Base-by-base conservation (phyloP, 2,329 filamentous ascomycete genomes). In the Cryphonectria radicalis region DNA sequence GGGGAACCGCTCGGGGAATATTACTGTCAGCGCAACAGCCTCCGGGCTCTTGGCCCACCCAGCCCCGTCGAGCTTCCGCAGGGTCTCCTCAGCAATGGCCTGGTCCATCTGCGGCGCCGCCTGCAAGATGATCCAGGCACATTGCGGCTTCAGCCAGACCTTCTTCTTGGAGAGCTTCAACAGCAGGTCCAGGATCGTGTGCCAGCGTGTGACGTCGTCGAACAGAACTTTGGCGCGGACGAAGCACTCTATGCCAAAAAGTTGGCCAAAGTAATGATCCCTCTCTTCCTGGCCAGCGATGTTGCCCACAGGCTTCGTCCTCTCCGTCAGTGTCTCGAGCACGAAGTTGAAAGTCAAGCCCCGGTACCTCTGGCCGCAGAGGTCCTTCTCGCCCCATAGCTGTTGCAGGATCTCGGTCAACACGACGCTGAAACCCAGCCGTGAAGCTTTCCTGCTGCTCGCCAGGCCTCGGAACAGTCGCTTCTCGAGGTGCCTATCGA, bases 161-260 rank as follows among this genome's bases (percentile, higher is more conserved):
- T 97, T 97, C 81, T 93, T 93, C 76, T 89, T 88, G 57, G 92
- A 90, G 72, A 98, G 86, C 73, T 90, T 88, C 76, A 94, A 87
- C 43, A 98, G 83, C 68, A 93, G 83, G 68, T 92, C 88, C 64
- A 98, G 83, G n/a, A 97, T 85, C 69, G 86, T 84, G 63, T 85
- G 84, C 90, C 92, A 94, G 76, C 84, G 86, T 5, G 87, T 83
- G 25, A 85, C 81, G 46, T 89, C 84, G 4, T 84, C 80, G 75
- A 95, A 91, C 17, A 97, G 83, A 57, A 94, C 87, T 5, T 88
- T 88, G 17, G 95, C 93, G 79, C 94, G 90, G 62, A 98, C 89
- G 73, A 98, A 91, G 72, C 93, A 93, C 79, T 97, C 92, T 60
- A 95, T 87, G 3, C 94, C 95, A 77, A 98, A 98, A 0, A 98